A percentile compares a stretch with the other conserved stretches of the same genome.
These are phyloP conservation scores for Pulicaria dysenterica DNA, from an alignment of 129 eudicot species.

Conservation along the genomic window DNA sequence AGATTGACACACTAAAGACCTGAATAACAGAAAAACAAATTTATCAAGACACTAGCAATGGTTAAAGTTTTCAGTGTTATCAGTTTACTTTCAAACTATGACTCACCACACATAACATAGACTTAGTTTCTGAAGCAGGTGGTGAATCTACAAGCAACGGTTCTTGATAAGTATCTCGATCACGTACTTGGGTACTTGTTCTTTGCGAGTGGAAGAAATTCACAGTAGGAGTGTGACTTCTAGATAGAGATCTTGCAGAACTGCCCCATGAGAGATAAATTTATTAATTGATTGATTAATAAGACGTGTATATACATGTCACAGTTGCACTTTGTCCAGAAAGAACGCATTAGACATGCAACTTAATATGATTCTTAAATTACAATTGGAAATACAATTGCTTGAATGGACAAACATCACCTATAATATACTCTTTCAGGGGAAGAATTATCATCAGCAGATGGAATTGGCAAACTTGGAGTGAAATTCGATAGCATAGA, in stretches of 20 bases:
- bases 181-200: slow-evolving; percentile 30
- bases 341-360: slow-evolving; percentile 12
- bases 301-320: not conserved
- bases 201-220: slow-evolving; percentile 44
- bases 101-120: slow-evolving; percentile 75
- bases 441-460: slow-evolving; percentile 24
- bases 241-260: slow-evolving; percentile 82
- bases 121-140: slow-evolving; percentile 48
- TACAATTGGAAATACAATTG: not conserved
- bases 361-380: slow-evolving; percentile 7
- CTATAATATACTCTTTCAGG: slow-evolving; percentile 56
- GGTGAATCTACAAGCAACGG: slow-evolving; percentile 58
- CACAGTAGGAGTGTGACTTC: slow-evolving; percentile 56
- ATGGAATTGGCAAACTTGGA: slow-evolving; percentile 56
- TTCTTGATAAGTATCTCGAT: slow-evolving; percentile 41
- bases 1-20: slow-evolving; percentile 50
- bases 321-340: not conserved
- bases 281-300: no score
- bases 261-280: slow-evolving; percentile 41
- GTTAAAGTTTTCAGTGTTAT: not conserved
- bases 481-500: slow-evolving; percentile 35
- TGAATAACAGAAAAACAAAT: slow-evolving; percentile 30
- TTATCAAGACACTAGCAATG: not conserved
- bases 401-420: slow-evolving; percentile 39
- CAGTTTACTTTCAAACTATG: not conserved